These are phyloP conservation scores for Gossypium lobatum DNA, from an alignment of 441 rosid species.

Conservation along the genomic window DNA sequence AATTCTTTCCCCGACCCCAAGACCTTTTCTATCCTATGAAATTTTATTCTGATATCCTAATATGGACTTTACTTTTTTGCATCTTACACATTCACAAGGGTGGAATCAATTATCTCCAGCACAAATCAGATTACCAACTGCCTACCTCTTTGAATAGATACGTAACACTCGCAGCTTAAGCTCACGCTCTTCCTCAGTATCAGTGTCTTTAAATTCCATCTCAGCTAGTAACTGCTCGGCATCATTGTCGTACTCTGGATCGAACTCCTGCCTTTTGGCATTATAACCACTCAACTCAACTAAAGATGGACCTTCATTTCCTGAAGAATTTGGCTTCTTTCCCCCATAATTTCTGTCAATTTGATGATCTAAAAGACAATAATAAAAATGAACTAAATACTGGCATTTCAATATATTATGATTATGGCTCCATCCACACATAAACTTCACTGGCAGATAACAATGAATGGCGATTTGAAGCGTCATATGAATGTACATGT, in stretches of 20 bases:
- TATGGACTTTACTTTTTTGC: slow-evolving; percentile 2
- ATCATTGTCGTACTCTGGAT: slow-evolving; percentile 88
- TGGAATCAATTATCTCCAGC: not conserved
- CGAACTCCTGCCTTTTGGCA: slow-evolving; percentile 78
- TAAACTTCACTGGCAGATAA: not conserved
- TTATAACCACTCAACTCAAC: slow-evolving; percentile 73
- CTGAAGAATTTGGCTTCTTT: slow-evolving; percentile 54
- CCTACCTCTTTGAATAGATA: slow-evolving; percentile 78
- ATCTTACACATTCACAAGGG: not conserved
- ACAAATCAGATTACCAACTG: not conserved
- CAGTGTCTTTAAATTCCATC: slow-evolving; percentile 92
- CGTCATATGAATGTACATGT: not conserved
- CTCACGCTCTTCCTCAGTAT: slow-evolving; percentile 76
- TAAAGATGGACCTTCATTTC: slow-evolving; percentile 56
- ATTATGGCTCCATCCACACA: not conserved
- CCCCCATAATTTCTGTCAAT: slow-evolving; percentile 54
- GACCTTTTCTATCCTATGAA: not conserved
- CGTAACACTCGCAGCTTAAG: slow-evolving; percentile 78
- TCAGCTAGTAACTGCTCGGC: slow-evolving; percentile 93
- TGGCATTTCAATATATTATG: not conserved
- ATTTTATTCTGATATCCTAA: not conserved
- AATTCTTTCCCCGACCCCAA: not conserved
- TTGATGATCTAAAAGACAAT: slow-evolving; percentile 45
- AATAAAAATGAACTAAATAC: slow-evolving; percentile 2
- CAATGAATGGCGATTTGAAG: not conserved